These are phyloP conservation scores for Cladobotryum mycophilum DNA, from an alignment of 2,329 filamentous ascomycete genomes.

Conservation along the genomic window DNA sequence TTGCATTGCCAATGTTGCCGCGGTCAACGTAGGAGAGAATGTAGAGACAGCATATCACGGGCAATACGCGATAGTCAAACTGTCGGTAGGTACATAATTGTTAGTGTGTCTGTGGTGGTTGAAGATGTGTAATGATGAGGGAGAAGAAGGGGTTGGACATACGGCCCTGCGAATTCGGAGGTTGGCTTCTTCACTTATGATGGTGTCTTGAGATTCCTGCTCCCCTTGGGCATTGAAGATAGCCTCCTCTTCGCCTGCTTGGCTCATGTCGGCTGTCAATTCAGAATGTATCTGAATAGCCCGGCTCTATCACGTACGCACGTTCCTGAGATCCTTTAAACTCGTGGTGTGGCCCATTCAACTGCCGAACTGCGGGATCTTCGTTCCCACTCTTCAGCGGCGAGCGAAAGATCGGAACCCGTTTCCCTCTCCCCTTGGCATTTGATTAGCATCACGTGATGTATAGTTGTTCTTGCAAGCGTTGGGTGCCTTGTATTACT, in stretches of 20 bases:
- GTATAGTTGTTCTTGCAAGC: no score
- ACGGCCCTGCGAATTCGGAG: background rate
- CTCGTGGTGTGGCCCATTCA: no score
- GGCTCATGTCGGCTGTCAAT: background rate
- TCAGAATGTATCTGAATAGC: background rate
- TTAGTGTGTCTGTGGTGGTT: no score
- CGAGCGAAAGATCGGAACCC: no score
- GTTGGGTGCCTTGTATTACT: no score
- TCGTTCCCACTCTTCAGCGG: no score
- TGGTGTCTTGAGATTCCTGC: background rate
- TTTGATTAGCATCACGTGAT: no score
- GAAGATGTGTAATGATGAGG: no score
- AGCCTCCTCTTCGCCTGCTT: conserved; percentile 31
- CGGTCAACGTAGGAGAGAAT: conserved; percentile 6
- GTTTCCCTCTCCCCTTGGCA: no score
- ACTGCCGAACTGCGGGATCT: no score
- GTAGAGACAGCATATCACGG: background rate
- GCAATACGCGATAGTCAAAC: background rate
- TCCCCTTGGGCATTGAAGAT: background rate
- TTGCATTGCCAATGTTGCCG: conserved; percentile 7
- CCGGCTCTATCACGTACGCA: background rate
- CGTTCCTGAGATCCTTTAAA: no score
- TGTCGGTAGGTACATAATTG: background rate
- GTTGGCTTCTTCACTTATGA: background rate
- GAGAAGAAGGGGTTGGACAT: conserved; percentile 5